phyloP scores from a whole-genome alignment of 805 yeast genomes.

The Ogataea wickerhamii region DNA sequence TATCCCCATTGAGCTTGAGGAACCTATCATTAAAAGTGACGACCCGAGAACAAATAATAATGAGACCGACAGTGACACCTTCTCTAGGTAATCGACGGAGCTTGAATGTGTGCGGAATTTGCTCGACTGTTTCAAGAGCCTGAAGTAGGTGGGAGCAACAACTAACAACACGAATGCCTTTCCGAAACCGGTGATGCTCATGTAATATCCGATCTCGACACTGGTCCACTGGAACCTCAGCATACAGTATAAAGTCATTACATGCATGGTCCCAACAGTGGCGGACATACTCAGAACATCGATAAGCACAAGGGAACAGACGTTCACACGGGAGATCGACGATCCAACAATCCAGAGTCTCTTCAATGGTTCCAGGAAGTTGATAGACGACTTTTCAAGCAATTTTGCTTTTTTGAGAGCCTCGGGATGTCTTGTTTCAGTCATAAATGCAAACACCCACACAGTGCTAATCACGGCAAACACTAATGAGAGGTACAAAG shows the following conservation, averaged over 20 bases:
- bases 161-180: conserved; percentile 45
- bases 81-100: neutral
- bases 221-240: conserved; percentile 48
- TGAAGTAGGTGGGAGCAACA: conserved; percentile 43
- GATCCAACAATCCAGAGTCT: neutral
- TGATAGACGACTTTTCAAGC: neutral
- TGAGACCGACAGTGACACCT: neutral
- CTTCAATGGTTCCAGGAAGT: neutral
- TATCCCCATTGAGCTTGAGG: conserved; percentile 6
- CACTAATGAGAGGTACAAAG: neutral
- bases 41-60: neutral
- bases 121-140: neutral
- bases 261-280: conserved; percentile 35
- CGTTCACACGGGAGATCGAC: conserved; percentile 20
- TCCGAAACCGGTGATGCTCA: conserved; percentile 46
- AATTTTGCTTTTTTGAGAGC: neutral
- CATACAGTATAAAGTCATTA: conserved; percentile 47
- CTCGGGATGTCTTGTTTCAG: neutral
- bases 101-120: too few relatives aligned
- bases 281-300: conserved; percentile 40
- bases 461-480: neutral
- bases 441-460: neutral
- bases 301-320: conserved; percentile 39
- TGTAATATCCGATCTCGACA: conserved; percentile 48
- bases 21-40: neutral